Evolutionary conservation across 257 asterid genomes (phyloP), one percentile per base, ranked within the genome.

Genomic region (Fraxinus anomala): DNA sequence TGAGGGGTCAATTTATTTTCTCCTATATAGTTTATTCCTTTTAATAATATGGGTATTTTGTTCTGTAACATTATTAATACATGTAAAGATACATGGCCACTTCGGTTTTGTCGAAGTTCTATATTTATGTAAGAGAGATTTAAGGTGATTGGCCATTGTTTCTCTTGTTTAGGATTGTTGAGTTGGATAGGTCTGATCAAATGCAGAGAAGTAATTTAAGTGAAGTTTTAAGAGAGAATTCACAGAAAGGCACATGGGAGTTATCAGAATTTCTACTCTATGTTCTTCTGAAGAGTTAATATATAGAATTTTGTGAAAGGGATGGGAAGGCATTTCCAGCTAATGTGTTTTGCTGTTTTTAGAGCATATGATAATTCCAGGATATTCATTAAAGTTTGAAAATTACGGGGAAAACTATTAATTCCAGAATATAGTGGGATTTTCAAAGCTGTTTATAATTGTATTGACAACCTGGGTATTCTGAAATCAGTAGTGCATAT

Each of bases 201-300:
- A 73, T 63, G 82, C 91, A 87, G 89, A 81, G 89, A 80, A 80
- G 82, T 34, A 34, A 34, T 82, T 82, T 80, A 73, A 78, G 82
- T 76, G 84, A 83, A 82, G 17, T 61, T 84, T 40, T n/a, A 78
- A 73, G 30, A 23, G 42, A 51, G 12, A 21, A 74, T 68, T 10
- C 68, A 24, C 79, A 82, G 87, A 77, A 76, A 56, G 30, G 84
- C 96, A 91, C 96, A 92, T 91, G 96, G 91, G 76, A 21, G 23
- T 34, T 23, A 80, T 80, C 91, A 83, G 83, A 82, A 59, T 75
- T 76, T 74, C 16, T 70, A 54, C 19, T 70, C 28, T 77, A 81
- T 86, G 85, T 79, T 75, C 37, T 78, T 86, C 76, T 42, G 5
- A 28, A 70, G 68, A 80, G 78, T 83, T 80, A 73, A 66, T 82